These are phyloP conservation scores for Salvia miltiorrhiza DNA, from an alignment of 257 asterid genomes.

Conservation along the genomic window DNA sequence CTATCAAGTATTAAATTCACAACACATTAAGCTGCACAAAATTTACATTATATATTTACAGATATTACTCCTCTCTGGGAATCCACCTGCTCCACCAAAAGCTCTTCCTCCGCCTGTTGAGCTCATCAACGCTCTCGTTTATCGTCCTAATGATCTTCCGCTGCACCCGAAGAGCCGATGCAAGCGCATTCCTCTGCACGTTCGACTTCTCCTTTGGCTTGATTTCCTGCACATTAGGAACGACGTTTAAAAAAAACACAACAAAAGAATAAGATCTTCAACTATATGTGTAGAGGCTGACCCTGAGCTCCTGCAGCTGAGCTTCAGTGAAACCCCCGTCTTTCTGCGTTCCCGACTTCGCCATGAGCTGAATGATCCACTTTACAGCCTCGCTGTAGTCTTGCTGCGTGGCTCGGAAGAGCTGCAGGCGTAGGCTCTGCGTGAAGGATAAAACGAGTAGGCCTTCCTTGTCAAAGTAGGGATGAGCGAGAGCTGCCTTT, in stretches of 20 bases:
- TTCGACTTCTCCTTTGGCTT: conserved; percentile 63
- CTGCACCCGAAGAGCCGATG: conserved; percentile 74
- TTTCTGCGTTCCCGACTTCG: conserved; percentile 79
- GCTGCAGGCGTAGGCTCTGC: conserved; percentile 73
- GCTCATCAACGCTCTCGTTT: conserved; percentile 67
- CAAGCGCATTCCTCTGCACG: conserved; percentile 74
- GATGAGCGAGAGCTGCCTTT: conserved; percentile 88
- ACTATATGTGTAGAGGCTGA: conserved; percentile 12
- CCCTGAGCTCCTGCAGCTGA: conserved; percentile 84
- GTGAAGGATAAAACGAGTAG: conserved; percentile 74
- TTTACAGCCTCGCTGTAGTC: conserved; percentile 82
- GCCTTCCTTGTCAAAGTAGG: conserved; percentile 90
- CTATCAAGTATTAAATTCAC: not conserved
- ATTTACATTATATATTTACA: conserved; percentile 45
- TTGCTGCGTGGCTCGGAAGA: conserved; percentile 80
- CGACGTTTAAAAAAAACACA: not conserved
- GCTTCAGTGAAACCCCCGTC: conserved; percentile 98
- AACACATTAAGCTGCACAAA: conserved; percentile 27
- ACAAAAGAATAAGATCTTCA: not conserved
- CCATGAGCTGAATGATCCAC: conserved; percentile 84
- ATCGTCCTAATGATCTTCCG: conserved; percentile 63
- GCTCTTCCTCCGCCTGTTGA: conserved; percentile 58
- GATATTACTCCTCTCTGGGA: conserved; percentile 68
- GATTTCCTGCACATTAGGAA: conserved; percentile 53
- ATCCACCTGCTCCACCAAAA: conserved; percentile 95